Evolutionary conservation across 805 yeast species (phyloP).

Genomic region (Torulaspora microellipsoides): DNA sequence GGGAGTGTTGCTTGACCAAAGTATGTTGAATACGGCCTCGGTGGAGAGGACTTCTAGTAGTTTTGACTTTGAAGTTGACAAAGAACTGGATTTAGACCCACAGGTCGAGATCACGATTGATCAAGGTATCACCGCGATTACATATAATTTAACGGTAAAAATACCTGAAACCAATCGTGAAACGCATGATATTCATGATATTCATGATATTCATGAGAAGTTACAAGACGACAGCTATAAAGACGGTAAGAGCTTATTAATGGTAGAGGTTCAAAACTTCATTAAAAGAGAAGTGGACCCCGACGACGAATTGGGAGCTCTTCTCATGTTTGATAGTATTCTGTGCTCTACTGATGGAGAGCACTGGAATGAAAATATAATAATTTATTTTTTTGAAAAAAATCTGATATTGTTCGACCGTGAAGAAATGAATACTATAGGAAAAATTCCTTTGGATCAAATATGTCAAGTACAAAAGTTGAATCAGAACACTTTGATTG

Average conservation of each 20-base stretch:
- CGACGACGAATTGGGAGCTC: conserved; percentile 8
- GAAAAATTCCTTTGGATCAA: conserved; percentile 38
- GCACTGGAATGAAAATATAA: conserved; percentile 37
- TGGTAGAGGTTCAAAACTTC: conserved; percentile 4
- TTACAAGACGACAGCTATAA: neutral
- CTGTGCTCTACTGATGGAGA: conserved; percentile 41
- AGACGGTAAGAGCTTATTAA: conserved; percentile 1
- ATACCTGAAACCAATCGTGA: neutral
- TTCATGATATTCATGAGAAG: neutral
- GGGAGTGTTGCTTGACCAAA: conserved; percentile 1
- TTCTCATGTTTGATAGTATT: conserved; percentile 40
- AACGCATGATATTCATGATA: neutral
- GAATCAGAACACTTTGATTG: conserved; percentile 26
- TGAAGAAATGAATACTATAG: conserved; percentile 33
- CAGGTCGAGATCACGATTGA: neutral
- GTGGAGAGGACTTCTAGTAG: too few species aligned
- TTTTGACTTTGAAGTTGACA: neutral
- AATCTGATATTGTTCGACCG: conserved; percentile 18
- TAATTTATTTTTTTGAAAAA: conserved; percentile 16
- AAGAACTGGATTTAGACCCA: neutral
- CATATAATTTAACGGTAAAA: neutral
- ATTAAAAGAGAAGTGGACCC: conserved; percentile 10
- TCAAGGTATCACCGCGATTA: neutral
- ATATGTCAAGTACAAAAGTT: conserved; percentile 33
- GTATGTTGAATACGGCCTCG: neutral